These are phyloP conservation scores for Rhodamnia argentea DNA, from an alignment of 345 rosid species.

Conservation along the genomic window DNA sequence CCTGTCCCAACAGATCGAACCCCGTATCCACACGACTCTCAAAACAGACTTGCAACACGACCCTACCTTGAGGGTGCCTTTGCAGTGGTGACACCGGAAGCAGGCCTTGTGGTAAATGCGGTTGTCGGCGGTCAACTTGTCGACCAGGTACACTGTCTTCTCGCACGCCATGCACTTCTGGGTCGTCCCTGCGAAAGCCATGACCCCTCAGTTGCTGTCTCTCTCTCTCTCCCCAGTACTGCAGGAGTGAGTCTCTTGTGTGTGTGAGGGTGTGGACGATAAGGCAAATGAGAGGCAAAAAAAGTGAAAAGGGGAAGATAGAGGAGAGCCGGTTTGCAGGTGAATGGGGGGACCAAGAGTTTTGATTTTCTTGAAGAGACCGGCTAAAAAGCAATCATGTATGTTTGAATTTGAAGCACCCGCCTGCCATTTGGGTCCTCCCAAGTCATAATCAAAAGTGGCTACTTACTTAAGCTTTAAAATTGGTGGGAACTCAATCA, in stretches of 20 bases:
- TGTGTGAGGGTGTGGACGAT: neutral
- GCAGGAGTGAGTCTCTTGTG: neutral
- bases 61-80: slow-evolving; percentile 84
- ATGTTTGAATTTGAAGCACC: neutral
- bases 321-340: slow-evolving; percentile 2
- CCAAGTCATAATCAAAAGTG: neutral
- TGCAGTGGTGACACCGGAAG: slow-evolving; percentile 97
- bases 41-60: neutral
- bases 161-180: slow-evolving; percentile 98
- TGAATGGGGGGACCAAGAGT: slow-evolving; percentile 13
- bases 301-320: neutral
- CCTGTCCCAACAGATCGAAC: neutral
- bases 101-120: slow-evolving; percentile 81
- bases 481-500: neutral
- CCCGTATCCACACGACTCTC: neutral
- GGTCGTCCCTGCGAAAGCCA: slow-evolving; percentile 95
- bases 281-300: neutral
- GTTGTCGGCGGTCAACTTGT: slow-evolving; percentile 78
- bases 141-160: slow-evolving; percentile 90
- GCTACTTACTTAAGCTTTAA: neutral
- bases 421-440: neutral
- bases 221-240: neutral
- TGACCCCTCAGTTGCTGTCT: slow-evolving; percentile 1
- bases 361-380: neutral
- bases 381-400: neutral